A percentile compares a stretch with the other conserved stretches of the same genome.
These are phyloP conservation scores for Hebeloma cylindrosporum DNA, from an alignment of 768 basidiomycete genomes.

Conservation along the genomic window DNA sequence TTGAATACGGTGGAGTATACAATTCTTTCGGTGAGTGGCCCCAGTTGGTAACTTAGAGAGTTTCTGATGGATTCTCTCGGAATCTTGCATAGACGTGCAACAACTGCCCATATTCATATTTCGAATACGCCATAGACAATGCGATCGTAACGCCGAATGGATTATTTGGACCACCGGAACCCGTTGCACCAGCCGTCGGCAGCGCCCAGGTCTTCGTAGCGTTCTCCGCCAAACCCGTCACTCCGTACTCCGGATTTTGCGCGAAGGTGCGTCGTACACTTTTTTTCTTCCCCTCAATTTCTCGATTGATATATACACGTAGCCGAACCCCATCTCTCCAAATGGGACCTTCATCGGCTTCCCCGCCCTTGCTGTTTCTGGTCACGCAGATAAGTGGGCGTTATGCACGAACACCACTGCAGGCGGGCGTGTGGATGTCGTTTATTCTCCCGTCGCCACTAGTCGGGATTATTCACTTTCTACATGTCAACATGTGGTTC, in stretches of 20 bases:
- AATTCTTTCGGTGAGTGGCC: too few relatives aligned
- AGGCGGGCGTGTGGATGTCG: conserved; percentile 24
- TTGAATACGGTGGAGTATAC: too few relatives aligned
- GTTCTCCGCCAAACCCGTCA: conserved; percentile 13
- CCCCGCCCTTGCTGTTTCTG: conserved; percentile 18
- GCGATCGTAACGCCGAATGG: too few relatives aligned
- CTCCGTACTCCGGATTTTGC: conserved; percentile 19
- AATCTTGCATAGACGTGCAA: too few relatives aligned
- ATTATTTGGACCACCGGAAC: background rate
- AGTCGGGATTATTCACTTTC: conserved; percentile 24
- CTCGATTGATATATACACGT: background rate
- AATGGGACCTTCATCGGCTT: conserved; percentile 20
- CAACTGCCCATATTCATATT: too few relatives aligned
- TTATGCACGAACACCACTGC: conserved; percentile 26
- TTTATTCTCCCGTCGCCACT: conserved; percentile 26
- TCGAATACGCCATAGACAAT: too few relatives aligned
- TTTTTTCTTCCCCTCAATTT: background rate
- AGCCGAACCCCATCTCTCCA: conserved; percentile 22
- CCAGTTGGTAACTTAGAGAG: too few relatives aligned
- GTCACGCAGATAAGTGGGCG: conserved; percentile 22
- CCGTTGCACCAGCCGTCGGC: conserved; percentile 12
- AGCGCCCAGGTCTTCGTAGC: conserved; percentile 20
- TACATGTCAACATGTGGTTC: conserved; percentile 15
- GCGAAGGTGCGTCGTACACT: conserved; percentile 10
- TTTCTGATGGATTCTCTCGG: too few relatives aligned